Base-by-base conservation (phyloP, 352 stramenopile genomes). In the Pythium folliculosum region DNA sequence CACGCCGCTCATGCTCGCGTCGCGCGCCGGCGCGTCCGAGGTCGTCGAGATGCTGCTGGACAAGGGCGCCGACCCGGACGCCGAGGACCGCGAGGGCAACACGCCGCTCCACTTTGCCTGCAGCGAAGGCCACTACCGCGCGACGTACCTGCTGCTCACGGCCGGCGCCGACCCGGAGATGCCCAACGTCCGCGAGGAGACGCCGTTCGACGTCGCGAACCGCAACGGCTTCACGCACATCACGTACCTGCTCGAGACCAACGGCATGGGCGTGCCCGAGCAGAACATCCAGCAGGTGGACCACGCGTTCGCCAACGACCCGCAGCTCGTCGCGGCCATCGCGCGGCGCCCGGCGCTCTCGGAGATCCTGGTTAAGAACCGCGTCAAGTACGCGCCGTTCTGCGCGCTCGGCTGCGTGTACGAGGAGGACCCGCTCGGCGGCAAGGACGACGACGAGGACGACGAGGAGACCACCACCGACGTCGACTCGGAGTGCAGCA, bases 101-200 rank as follows among this genome's bases (percentile, higher is more conserved):
- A 94, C 85, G 21, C 82, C 85, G 45, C 72, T 95, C 58, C 88
- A 95, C 59, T 90, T 93, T 56, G 78, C 84, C 8, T 91, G 82
- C 65, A 77, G 76, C 25, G 79, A 85, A 43, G 88, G 85, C 17
- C 87, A 93, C 71, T 91, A 93, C 70, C 82, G 85, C 45, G 76
- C 82, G 12, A 91, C 83, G 27, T 94, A 93, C 54, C 63, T 94
- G 43, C 66, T 95, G 56, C 64, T 95, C 14, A 92, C 86, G n/a
- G 88, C 88, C 10, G 88, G 88, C 30, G 88, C 85, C 6, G 88
- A 95, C 59, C 82, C 87, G 27, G 83, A 94, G 62, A 92, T 95
- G 81, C 88, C 88, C 23, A 94, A 95, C 66, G 75, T 86, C 23
- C 73, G 77, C n/a, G 78, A 90, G 50, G 72, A 95, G 61, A 93